Conservation (phyloP, 2,329 filamentous ascomycete genomes). For the Endocalyx cinctus region DNA sequence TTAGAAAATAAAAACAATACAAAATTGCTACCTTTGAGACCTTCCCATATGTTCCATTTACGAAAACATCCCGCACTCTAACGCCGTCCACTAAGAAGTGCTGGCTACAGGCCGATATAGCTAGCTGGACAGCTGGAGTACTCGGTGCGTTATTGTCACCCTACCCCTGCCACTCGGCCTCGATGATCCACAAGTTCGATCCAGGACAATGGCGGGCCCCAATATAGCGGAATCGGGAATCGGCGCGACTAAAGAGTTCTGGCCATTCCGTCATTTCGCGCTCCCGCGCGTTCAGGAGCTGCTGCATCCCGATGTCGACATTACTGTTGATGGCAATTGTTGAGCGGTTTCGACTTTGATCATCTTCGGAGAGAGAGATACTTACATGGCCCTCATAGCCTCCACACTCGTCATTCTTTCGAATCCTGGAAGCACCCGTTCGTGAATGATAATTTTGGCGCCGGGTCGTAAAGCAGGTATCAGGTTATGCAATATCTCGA, state of each 20-base stretch:
- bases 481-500: conserved; percentile 15
- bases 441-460: conserved; percentile 3
- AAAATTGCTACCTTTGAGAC: too few relatives aligned
- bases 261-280: conserved; percentile 3
- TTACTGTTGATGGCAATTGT: background rate
- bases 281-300: conserved; percentile 5
- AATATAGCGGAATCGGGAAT: conserved; percentile 4
- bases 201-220: conserved; percentile 4
- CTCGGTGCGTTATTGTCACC: too few relatives aligned
- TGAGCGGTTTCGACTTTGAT: too few relatives aligned
- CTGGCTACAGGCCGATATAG: too few relatives aligned
- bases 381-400: too few relatives aligned
- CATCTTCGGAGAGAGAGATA: background rate
- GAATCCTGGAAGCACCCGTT: conserved; percentile 1
- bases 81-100: too few relatives aligned
- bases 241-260: conserved; percentile 3
- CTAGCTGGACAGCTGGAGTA: too few relatives aligned
- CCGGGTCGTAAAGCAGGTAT: conserved; percentile 15
- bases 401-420: too few relatives aligned
- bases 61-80: too few relatives aligned
- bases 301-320: conserved; percentile 4
- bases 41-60: too few relatives aligned
- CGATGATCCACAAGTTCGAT: conserved; percentile 4
- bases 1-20: too few relatives aligned
- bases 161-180: conserved; percentile 7